Evolutionary conservation across 805 yeast genomes (phyloP).

Genomic region (Cyberlindnera misumaiensis): DNA sequence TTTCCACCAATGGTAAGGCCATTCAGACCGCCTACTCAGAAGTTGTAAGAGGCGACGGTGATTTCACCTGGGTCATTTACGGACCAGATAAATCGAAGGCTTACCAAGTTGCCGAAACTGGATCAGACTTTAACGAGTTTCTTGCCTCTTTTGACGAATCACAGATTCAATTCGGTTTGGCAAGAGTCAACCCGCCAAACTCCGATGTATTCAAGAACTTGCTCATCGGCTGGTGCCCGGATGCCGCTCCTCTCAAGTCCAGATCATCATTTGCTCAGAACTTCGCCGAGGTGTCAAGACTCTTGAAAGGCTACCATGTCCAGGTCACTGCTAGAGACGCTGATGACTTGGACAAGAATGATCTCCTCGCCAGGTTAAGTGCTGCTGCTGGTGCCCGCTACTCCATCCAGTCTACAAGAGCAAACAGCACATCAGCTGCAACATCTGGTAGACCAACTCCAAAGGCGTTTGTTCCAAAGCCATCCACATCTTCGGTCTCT

Average conservation of each 20-base stretch:
- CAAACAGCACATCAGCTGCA: slow-evolving; percentile 25
- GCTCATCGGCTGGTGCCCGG: slow-evolving; percentile 95
- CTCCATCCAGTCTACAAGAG: slow-evolving; percentile 46
- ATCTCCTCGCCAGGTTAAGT: slow-evolving; percentile 66
- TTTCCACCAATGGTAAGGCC: slow-evolving; percentile 63
- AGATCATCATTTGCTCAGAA: slow-evolving; percentile 72
- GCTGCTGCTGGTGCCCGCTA: slow-evolving; percentile 97
- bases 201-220: slow-evolving; percentile 81
- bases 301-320: slow-evolving; percentile 81
- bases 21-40: slow-evolving; percentile 71
- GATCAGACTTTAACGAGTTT: slow-evolving; percentile 67
- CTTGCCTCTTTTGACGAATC: slow-evolving; percentile 80
- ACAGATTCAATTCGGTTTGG: slow-evolving; percentile 83
- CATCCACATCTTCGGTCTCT: slow-evolving; percentile 3
- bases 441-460: slow-evolving; percentile 25
- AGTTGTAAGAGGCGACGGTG: slow-evolving; percentile 72
- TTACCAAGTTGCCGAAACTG: slow-evolving; percentile 39
- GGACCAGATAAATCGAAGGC: slow-evolving; percentile 56
- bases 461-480: slow-evolving; percentile 22
- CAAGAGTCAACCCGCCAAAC: slow-evolving; percentile 85
- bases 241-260: slow-evolving; percentile 77
- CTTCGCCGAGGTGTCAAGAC: slow-evolving; percentile 66
- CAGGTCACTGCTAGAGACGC: slow-evolving; percentile 94
- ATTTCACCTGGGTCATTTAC: slow-evolving; percentile 69
- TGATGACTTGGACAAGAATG: slow-evolving; percentile 80